phyloP scores from a whole-genome alignment of 306 rosid species.

The Abrus precatorius region DNA sequence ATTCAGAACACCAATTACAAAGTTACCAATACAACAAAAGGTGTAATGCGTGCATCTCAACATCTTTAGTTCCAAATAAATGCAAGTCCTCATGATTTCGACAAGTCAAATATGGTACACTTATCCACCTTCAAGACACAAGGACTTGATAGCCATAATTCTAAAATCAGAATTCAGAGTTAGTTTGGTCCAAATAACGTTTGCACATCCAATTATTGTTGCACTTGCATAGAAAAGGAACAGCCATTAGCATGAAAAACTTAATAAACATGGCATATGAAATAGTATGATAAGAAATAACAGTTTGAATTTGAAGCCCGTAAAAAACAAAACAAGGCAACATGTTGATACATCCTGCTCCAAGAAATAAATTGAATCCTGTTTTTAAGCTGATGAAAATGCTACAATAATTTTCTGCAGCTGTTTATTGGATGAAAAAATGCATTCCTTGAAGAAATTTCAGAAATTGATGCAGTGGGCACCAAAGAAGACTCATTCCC shows the following conservation, averaged over 20 bases:
- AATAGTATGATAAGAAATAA: slow-evolving; percentile 20
- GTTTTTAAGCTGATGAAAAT: slow-evolving; percentile 2
- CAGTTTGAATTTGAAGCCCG: slow-evolving; percentile 17
- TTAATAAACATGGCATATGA: neutral
- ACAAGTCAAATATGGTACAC: slow-evolving; percentile 33
- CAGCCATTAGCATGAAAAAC: neutral
- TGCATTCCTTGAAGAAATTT: slow-evolving; percentile 29
- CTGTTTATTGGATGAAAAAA: slow-evolving; percentile 28
- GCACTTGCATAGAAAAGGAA: slow-evolving; percentile 30
- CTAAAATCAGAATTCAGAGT: slow-evolving; percentile 8
- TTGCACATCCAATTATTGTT: slow-evolving; percentile 9
- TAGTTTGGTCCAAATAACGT: slow-evolving; percentile 9
- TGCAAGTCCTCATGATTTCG: slow-evolving; percentile 29
- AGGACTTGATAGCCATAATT: slow-evolving; percentile 4
- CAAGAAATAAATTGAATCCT: slow-evolving; percentile 6
- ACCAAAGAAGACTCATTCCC: slow-evolving; percentile 11
- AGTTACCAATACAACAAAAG: slow-evolving; percentile 29
- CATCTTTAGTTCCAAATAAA: slow-evolving; percentile 21
- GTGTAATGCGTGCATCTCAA: slow-evolving; percentile 5
- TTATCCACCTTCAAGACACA: slow-evolving; percentile 28
- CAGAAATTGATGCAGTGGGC: slow-evolving; percentile 31
- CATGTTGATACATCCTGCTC: slow-evolving; percentile 10
- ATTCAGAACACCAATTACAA: slow-evolving; percentile 41
- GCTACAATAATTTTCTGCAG: slow-evolving; percentile 36
- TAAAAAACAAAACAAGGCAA: slow-evolving; percentile 4